Evolutionary conservation across 169 alveolate species (phyloP), one percentile per base, ranked within the genome.

Genomic region (Cardiosporidium cionae): DNA sequence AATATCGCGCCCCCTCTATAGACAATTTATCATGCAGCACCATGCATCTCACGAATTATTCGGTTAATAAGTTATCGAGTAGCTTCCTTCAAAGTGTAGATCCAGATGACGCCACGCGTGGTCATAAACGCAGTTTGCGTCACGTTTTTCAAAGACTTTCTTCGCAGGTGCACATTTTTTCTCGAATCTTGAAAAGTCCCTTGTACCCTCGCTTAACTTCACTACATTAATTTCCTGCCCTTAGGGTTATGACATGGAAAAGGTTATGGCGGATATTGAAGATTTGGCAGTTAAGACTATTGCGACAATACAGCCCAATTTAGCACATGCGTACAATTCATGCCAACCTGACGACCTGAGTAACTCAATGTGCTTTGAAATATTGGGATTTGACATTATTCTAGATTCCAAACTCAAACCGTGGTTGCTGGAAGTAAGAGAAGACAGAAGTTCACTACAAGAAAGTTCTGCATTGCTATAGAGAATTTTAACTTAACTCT

Each of bases 41-140:
- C 69, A 90, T 91, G 93, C 97, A 93, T 73, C 72, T 93, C 32
- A 93, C 97, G 6, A 93, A 93, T 67, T 93, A 89, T 69, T 88
- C 97, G 3, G 85, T 93, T n/a, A 93, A 93, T 69, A 91, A 91
- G 75, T 86, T 84, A 34, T 77, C 83, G 53, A 81, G 80, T 16
- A 76, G 86, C 25, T 93, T 89, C 82, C 79, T 75, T 32, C 86
- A 80, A 52, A 86, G 88, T 54, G 68, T 68, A 29, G 83, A 86
- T 66, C 90, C 89, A 7, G 78, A 80, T 25, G 90, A 90, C 52
- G 92, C 78, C 16, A 67, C 85, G 29, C 74, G 65, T 3, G 95
- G 93, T 0, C 94, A 89, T 68, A 88, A 84, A 81, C 68, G 94
- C 72, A 86, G 90, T 67, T 76, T 88, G 70, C 68, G 82, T n/a